These are phyloP conservation scores for Omphalea diandra DNA, from an alignment of 441 rosid species.

Conservation along the genomic window DNA sequence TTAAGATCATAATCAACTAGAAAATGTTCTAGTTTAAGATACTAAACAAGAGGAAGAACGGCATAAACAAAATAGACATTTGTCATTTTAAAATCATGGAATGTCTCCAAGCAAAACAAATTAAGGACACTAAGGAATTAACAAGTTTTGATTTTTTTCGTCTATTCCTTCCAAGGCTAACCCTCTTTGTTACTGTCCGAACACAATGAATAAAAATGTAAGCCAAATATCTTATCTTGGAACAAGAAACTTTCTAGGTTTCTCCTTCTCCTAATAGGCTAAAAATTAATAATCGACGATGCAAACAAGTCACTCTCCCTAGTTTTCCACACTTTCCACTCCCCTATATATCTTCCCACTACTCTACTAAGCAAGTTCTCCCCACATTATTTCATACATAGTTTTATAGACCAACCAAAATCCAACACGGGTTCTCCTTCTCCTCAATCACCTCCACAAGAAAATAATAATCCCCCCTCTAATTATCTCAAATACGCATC, in stretches of 20 bases:
- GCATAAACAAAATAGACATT: not conserved
- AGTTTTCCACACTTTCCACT: not conserved
- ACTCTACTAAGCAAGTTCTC: constrained; percentile 13
- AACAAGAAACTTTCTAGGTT: not conserved
- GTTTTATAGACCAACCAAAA: too few species aligned
- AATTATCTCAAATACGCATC: constrained; percentile 27
- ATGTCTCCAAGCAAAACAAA: not conserved
- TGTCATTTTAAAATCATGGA: not conserved
- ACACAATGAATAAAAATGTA: not conserved
- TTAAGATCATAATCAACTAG: not conserved
- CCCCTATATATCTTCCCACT: constrained; percentile 21
- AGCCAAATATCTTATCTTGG: not conserved
- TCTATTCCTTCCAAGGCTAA: not conserved
- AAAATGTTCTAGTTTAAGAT: not conserved
- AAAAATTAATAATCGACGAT: constrained; percentile 3
- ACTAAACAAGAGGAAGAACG: not conserved
- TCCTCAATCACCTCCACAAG: not conserved
- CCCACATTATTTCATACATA: not conserved
- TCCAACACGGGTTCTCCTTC: constrained; percentile 28
- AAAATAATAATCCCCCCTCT: constrained; percentile 1
- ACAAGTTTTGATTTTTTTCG: not conserved
- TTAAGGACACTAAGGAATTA: not conserved
- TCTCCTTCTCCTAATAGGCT: constrained; percentile 9
- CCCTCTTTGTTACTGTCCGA: not conserved
- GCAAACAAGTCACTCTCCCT: constrained; percentile 14